These are phyloP conservation scores for Penicillium glabrum DNA, from an alignment of 2,329 filamentous ascomycete genomes.

Conservation along the genomic window DNA sequence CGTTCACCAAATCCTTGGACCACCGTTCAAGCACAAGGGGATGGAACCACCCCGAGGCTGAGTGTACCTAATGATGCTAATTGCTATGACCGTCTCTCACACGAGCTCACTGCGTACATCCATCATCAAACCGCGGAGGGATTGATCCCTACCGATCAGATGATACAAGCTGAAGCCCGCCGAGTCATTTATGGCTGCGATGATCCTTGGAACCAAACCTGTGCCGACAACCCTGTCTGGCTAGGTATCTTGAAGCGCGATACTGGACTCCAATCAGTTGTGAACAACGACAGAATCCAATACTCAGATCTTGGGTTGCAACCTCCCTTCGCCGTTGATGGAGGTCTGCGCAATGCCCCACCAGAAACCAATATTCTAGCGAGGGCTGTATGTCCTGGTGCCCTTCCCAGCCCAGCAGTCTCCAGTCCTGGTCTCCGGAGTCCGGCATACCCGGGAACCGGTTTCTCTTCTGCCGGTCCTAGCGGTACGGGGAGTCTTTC, in stretches of 20 bases:
- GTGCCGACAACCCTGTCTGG: constrained; percentile 49
- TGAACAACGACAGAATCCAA: constrained; percentile 34
- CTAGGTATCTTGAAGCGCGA: constrained; percentile 46
- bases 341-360: constrained; percentile 34
- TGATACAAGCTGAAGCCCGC: constrained; percentile 38
- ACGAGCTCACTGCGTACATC: constrained; percentile 42
- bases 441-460: constrained; percentile 28
- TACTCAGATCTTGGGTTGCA: constrained; percentile 43
- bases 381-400: constrained; percentile 22
- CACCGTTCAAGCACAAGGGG: constrained; percentile 18
- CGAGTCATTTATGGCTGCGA: constrained; percentile 33
- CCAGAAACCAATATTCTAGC: constrained; percentile 34
- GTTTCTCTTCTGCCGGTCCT: constrained; percentile 35
- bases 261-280: constrained; percentile 35
- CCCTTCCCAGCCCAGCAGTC: constrained; percentile 25
- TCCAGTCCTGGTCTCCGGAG: constrained; percentile 35
- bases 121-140: constrained; percentile 34
- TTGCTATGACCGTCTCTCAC: constrained; percentile 43
- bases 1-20: constrained; percentile 33
- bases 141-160: constrained; percentile 36
- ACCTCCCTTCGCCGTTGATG: constrained; percentile 42
- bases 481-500: constrained; percentile 37
- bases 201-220: constrained; percentile 45
- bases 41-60: constrained; percentile 16
- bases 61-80: constrained; percentile 37